Conservation (phyloP, 108 stramenopile genomes). For the Craspedostauros australis region DNA sequence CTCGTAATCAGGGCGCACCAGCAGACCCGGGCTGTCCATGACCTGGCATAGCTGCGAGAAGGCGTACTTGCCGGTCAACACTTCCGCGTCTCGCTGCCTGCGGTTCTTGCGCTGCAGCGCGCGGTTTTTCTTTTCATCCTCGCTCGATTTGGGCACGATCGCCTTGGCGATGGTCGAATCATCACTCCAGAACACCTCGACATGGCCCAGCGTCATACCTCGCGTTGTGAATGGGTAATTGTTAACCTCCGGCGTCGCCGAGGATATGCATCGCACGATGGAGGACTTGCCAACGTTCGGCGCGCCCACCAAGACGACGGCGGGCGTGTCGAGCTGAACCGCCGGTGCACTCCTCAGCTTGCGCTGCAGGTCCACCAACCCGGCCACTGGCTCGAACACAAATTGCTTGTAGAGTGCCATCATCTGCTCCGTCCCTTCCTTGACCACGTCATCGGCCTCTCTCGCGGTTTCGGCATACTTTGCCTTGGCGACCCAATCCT, state of each 20-base stretch:
- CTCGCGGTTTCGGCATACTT: constrained; percentile 71
- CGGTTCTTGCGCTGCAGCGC: constrained; percentile 1
- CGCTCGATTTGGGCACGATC: constrained; percentile 24
- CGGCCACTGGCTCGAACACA: constrained; percentile 47
- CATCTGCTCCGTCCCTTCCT: constrained; percentile 54
- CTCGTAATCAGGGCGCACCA: constrained; percentile 62
- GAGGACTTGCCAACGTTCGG: constrained; percentile 96
- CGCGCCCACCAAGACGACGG: constrained; percentile 92
- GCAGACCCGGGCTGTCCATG: constrained; percentile 93
- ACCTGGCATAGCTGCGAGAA: constrained; percentile 63
- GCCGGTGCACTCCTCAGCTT: constrained; percentile 82
- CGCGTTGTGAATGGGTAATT: constrained; percentile 97
- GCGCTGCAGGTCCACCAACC: constrained; percentile 76
- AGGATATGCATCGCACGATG: constrained; percentile 84
- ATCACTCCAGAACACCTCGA: constrained; percentile 82
- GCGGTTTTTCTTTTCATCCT: constrained; percentile 8
- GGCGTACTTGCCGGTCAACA: constrained; percentile 29
- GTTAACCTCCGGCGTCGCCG: constrained; percentile 94
- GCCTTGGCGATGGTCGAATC: constrained; percentile 36
- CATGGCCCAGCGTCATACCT: constrained; percentile 94
- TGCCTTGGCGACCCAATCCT: constrained; percentile 81
- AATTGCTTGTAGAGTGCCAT: constrained; percentile 55
- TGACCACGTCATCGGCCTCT: constrained; percentile 49
- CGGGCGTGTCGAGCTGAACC: constrained; percentile 83
- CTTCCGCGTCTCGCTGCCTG: neutral